Base-by-base conservation (phyloP, 495 filamentous ascomycete genomes). In the Penicillium daleae region DNA sequence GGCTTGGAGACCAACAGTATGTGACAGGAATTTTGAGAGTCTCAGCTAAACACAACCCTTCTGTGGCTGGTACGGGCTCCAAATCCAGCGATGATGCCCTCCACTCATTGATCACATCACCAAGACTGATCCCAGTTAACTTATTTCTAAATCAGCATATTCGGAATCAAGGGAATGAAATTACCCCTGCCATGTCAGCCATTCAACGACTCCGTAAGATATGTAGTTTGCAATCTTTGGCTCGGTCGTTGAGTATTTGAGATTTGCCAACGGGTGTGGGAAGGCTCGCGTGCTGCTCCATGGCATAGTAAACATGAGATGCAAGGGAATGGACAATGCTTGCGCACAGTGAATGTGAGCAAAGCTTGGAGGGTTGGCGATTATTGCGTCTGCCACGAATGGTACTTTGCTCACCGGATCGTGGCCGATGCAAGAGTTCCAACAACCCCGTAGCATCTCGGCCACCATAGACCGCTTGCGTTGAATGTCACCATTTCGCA, bases 301-400 rank as follows among this genome's bases (percentile, higher is more conserved):
- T 15, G 83, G 83, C 85, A 89, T 92, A 71, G 90, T 92, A 71
- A 92, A 93, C 87, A 93, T 90, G 37, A 93, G 69, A 71, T 92
- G 89, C 4, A 93, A 72, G 8, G 90, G 90, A 12, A 92, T 85
- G 3, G 89, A 89, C 31, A 92, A 75, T 62, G 85, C 86, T 67
- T 93, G 86, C 8, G 90, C 90, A 63, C 88, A 87, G 75, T 92
- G 89, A n/a, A 92, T 79, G 67, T 92, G 90, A 8, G 89, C 90
- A 69, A 92, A 92, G 71, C 88, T 89, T 0, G 89, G 89, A 0
- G 90, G 90, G 66, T 93, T 93, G 13, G 90, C 90, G 60, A 93
- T 92, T 67, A 93, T 93, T 8, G 81, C 85, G 69, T 92, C 88
- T 0, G 89, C 89, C 26, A 92, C 85, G 59, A 93, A 93, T 1